Evolutionary conservation across 192 early-diverging fungal species (phyloP).

Genomic region (Phycomyces nitens): DNA sequence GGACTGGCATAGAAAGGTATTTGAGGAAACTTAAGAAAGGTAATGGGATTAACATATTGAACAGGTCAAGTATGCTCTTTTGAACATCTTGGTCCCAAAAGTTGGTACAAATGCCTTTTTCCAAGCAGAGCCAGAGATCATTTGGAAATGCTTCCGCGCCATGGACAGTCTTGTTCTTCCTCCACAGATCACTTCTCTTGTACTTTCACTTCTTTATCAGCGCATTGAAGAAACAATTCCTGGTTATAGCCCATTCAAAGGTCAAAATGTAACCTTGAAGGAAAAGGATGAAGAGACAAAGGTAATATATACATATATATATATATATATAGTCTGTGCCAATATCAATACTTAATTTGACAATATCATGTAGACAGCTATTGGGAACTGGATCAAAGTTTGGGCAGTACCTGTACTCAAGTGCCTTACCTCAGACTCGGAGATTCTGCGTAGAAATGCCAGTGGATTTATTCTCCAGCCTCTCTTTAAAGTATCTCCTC

Average conservation of each 20-base stretch:
- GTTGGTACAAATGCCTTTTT: constrained; percentile 54
- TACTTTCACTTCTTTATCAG: constrained; percentile 39
- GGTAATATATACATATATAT: constrained; percentile 12
- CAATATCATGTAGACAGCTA: constrained; percentile 19
- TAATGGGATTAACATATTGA: neutral
- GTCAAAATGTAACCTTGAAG: constrained; percentile 12
- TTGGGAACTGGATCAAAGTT: constrained; percentile 42
- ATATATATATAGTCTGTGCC: neutral
- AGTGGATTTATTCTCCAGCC: constrained; percentile 51
- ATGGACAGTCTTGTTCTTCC: constrained; percentile 56
- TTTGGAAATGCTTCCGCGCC: constrained; percentile 57
- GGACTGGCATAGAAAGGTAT: constrained; percentile 74
- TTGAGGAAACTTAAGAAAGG: neutral
- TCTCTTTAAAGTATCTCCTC: constrained; percentile 47
- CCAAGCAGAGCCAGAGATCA: constrained; percentile 53
- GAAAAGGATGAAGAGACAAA: neutral
- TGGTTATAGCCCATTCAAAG: constrained; percentile 9
- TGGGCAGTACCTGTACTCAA: constrained; percentile 57
- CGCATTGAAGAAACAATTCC: constrained; percentile 30
- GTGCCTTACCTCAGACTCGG: constrained; percentile 49
- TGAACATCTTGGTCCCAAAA: constrained; percentile 58
- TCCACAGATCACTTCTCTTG: constrained; percentile 42
- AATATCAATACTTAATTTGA: neutral
- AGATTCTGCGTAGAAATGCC: constrained; percentile 52
- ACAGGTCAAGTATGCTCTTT: constrained; percentile 68